Evolutionary conservation across 2,329 filamentous ascomycete genomes (phyloP), one percentile per base, ranked within the genome.

Genomic region (Neurospora crassa): DNA sequence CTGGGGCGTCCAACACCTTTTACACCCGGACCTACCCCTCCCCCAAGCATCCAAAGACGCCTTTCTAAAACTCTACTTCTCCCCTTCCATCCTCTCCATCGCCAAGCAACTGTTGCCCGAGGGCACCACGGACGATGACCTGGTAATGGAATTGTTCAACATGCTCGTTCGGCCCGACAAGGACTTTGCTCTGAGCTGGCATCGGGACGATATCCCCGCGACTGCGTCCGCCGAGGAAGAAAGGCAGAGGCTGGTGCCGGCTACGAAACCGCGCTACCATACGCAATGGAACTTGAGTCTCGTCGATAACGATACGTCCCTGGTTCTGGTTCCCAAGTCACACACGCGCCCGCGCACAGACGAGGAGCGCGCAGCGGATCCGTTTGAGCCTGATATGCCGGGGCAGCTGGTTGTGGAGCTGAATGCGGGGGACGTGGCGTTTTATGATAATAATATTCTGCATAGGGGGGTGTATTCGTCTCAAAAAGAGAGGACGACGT

Each of bases 401-500:
- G 88, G 83, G 0, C 90, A 94, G 82, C 77, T 90, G 16, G 81
- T 87, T 3, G 92, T 96, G 18, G 78, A 83, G 78, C 83, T 96
- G 73, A 82, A 87, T 73, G 86, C 92, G 0, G 93, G 93, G 0
- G 93, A 97, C 80, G 88, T 91, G 18, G 92, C 92, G 59, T 97
- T 97, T 77, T 97, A 97, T 78, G 90, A 97, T 80, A 96, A 94
- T 78, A 96, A 97, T 79, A 96, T 97, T 74, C 79, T 96, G 74
- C 91, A 93, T 77, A 83, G 91, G 4, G 91, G 91, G 1, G 87
- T 88, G 40, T 94, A 93, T 79, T 82, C 85, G 74, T 80, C 81
- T 14, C 76, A 47, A 1, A 86, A 82, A 75, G 89, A 92, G 81
- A 82, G 91, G 34, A 86, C 91, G 84, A 93, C 91, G 72, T 80